Evolutionary conservation across 768 basidiomycete species (phyloP).

Genomic region (Tylopilus cervinicoccineus): DNA sequence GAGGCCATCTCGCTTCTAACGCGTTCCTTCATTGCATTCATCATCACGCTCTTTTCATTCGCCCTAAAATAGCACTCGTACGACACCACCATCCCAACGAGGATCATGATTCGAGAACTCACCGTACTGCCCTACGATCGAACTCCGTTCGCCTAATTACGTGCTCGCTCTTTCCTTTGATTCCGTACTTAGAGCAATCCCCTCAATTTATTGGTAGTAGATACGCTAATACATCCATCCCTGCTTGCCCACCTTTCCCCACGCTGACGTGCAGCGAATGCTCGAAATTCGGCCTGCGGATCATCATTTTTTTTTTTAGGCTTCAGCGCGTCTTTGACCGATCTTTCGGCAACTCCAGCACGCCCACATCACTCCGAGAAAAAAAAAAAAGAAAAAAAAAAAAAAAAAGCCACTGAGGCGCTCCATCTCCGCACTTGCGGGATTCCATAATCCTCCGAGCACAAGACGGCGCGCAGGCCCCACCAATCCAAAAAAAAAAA

Average conservation of each 20-base stretch:
- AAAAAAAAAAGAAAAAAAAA: no score
- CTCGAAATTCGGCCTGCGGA: background rate
- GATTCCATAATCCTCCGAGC: no score
- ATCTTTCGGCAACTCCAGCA: background rate
- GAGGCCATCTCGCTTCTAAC: slow-evolving; percentile 7
- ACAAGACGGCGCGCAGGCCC: no score
- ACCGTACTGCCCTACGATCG: slow-evolving; percentile 10
- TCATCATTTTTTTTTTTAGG: background rate
- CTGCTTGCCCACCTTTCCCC: background rate
- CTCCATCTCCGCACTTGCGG: background rate
- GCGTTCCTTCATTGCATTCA: slow-evolving; percentile 1
- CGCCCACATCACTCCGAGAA: background rate
- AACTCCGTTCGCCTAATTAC: slow-evolving; percentile 24
- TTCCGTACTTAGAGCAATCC: slow-evolving; percentile 5
- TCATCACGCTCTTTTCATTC: slow-evolving; percentile 22
- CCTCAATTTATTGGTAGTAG: slow-evolving; percentile 15
- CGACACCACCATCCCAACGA: slow-evolving; percentile 25
- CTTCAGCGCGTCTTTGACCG: background rate
- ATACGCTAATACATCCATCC: slow-evolving; percentile 12
- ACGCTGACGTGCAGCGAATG: background rate
- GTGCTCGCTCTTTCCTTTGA: slow-evolving; percentile 1
- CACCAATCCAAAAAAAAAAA: no score
- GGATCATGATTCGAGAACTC: slow-evolving; percentile 25
- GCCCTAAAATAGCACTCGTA: slow-evolving; percentile 24
- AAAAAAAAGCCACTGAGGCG: no score